Percentiles rank a stretch among this genome's conserved stretches.
These are phyloP conservation scores for Jamesozyma piceae DNA, from an alignment of 805 yeast genomes.

Conservation along the genomic window DNA sequence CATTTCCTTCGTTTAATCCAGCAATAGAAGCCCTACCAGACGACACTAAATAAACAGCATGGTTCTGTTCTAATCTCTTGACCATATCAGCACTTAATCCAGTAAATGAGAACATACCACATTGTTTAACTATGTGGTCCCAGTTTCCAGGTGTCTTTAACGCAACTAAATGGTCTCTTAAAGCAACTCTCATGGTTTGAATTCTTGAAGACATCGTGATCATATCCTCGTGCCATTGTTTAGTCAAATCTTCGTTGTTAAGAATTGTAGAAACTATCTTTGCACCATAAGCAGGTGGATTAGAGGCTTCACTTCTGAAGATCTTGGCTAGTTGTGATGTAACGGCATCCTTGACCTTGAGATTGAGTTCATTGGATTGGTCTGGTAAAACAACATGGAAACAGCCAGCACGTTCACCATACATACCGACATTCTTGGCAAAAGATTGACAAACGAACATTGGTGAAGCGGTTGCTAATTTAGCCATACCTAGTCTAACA, in stretches of 20 bases:
- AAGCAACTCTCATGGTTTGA: conserved; percentile 60
- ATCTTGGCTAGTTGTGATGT: conserved; percentile 66
- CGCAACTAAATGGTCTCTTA: conserved; percentile 50
- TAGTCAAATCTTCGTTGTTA: conserved; percentile 52
- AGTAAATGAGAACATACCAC: conserved; percentile 95
- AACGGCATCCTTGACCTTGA: conserved; percentile 45
- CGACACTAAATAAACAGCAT: conserved; percentile 70
- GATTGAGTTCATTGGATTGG: conserved; percentile 25
- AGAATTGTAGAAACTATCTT: conserved; percentile 75
- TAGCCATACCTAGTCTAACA: conserved; percentile 45
- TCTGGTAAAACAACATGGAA: conserved; percentile 62
- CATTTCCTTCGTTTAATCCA: conserved; percentile 75
- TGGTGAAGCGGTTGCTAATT: conserved; percentile 42
- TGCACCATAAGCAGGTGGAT: conserved; percentile 94
- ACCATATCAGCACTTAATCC: conserved; percentile 76
- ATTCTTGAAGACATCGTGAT: conserved; percentile 82
- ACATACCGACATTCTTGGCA: conserved; percentile 93
- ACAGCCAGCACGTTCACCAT: conserved; percentile 96
- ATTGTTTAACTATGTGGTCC: conserved; percentile 84
- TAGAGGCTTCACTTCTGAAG: conserved; percentile 79
- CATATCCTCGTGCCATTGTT: conserved; percentile 80
- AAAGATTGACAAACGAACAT: conserved; percentile 84
- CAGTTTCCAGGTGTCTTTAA: conserved; percentile 81
- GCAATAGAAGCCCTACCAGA: conserved; percentile 92
- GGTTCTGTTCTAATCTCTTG: conserved; percentile 60